Percentiles rank a stretch among this genome's conserved stretches.
These are phyloP conservation scores for Penicillium sp. DNA, from an alignment of 2,329 filamentous ascomycete species.

Conservation along the genomic window DNA sequence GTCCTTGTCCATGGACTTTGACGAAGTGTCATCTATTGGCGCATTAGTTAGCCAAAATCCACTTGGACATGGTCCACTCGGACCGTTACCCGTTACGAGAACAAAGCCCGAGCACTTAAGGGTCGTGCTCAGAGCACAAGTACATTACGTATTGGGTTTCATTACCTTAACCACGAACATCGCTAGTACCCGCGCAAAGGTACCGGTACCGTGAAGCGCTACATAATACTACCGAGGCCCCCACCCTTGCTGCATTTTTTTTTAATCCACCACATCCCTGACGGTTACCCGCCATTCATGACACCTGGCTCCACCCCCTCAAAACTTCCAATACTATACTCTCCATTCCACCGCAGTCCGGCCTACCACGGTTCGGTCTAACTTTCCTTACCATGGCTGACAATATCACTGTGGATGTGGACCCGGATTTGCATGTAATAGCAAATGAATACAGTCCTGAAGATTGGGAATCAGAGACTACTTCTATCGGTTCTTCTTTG, in stretches of 20 bases:
- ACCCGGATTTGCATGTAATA: not conserved
- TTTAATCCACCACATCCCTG: not conserved
- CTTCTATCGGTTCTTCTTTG: conserved; percentile 24
- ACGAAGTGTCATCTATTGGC: too few species aligned
- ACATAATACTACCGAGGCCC: not conserved
- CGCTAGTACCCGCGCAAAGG: not conserved
- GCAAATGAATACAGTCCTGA: not conserved
- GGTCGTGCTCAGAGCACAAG: too few species aligned
- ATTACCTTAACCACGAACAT: not conserved
- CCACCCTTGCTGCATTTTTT: not conserved
- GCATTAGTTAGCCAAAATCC: too few species aligned
- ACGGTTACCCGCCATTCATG: not conserved
- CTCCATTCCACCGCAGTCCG: not conserved
- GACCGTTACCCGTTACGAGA: not conserved
- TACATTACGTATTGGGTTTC: not conserved
- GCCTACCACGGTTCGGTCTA: not conserved
- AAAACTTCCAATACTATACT: too few species aligned
- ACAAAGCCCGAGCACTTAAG: too few species aligned
- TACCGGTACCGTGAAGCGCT: not conserved
- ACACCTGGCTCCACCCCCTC: not conserved
- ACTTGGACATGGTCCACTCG: too few species aligned
- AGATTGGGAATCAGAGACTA: conserved; percentile 21
- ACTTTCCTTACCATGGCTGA: not conserved
- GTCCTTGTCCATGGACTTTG: too few species aligned
- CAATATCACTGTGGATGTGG: not conserved